Evolutionary conservation across 2,329 filamentous ascomycete genomes (phyloP).

Genomic region (Verticillium nonalfalfae): DNA sequence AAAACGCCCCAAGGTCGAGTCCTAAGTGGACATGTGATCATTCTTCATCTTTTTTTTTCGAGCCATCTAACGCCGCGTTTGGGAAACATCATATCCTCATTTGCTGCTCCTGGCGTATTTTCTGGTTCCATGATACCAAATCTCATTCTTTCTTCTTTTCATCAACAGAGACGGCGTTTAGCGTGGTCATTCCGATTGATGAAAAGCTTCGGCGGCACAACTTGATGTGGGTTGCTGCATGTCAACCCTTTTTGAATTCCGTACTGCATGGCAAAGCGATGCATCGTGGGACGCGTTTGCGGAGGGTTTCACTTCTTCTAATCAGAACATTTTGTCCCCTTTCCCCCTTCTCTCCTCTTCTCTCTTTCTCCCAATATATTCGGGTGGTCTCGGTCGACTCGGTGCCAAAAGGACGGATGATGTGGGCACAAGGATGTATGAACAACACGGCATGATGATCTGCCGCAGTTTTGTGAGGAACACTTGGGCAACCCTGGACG

Average conservation of each 20-base stretch:
- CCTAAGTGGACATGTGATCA: background rate
- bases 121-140: conserved; percentile 12
- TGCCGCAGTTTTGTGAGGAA: background rate
- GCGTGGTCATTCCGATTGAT: conserved; percentile 1
- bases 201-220: background rate
- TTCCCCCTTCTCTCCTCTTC: background rate
- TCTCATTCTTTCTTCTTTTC: conserved; percentile 5
- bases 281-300: background rate
- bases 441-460: background rate
- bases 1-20: conserved; percentile 47
- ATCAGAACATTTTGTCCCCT: background rate
- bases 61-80: conserved; percentile 7
- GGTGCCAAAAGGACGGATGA: background rate
- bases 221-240: background rate
- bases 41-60: conserved; percentile 1
- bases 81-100: conserved; percentile 1
- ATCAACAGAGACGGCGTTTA: conserved; percentile 7
- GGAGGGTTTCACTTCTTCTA: background rate
- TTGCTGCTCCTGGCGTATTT: conserved; percentile 7
- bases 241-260: background rate
- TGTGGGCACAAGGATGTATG: background rate
- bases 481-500: background rate
- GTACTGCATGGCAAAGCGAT: background rate
- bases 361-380: background rate
- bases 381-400: background rate